Evolutionary conservation across 2,329 filamentous ascomycete species (phyloP).

Genomic region (Blastomyces gilchristii): DNA sequence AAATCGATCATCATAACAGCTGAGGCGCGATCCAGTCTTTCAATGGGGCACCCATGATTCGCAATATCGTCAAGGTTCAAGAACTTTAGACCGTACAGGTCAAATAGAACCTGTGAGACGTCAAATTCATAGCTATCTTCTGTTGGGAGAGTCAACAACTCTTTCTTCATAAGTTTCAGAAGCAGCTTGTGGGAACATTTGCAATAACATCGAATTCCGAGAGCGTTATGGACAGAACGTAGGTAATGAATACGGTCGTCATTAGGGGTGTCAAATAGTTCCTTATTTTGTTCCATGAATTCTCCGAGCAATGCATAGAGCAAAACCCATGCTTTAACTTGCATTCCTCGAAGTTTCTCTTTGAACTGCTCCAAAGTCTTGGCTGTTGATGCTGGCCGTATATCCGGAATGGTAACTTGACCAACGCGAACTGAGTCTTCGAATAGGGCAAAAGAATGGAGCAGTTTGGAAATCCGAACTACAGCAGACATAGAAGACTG

Average conservation of each 20-base stretch:
- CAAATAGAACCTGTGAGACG: conserved; percentile 72
- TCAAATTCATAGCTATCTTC: conserved; percentile 79
- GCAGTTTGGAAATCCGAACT: conserved; percentile 58
- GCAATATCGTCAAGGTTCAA: conserved; percentile 57
- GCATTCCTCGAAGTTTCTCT: conserved; percentile 71
- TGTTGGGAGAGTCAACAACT: conserved; percentile 65
- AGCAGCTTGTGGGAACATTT: conserved; percentile 78
- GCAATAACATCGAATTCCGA: conserved; percentile 78
- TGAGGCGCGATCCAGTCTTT: conserved; percentile 68
- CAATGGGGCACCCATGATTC: conserved; percentile 69
- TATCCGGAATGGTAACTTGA: conserved; percentile 51
- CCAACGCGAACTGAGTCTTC: conserved; percentile 81
- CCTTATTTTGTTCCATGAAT: conserved; percentile 56
- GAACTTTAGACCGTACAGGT: conserved; percentile 71
- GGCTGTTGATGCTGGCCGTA: conserved; percentile 39
- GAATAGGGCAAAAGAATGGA: conserved; percentile 70
- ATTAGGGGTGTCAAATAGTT: conserved; percentile 54
- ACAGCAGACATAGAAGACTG: conserved; percentile 62
- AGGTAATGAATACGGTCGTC: conserved; percentile 71
- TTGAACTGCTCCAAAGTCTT: conserved; percentile 42
- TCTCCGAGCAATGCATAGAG: conserved; percentile 73
- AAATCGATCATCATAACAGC: conserved; percentile 76
- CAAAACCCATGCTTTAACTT: conserved; percentile 78
- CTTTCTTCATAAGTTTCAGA: conserved; percentile 76
- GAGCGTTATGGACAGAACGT: conserved; percentile 67